phyloP scores from a whole-genome alignment of 352 stramenopile species.

The Pythium chondricola region DNA sequence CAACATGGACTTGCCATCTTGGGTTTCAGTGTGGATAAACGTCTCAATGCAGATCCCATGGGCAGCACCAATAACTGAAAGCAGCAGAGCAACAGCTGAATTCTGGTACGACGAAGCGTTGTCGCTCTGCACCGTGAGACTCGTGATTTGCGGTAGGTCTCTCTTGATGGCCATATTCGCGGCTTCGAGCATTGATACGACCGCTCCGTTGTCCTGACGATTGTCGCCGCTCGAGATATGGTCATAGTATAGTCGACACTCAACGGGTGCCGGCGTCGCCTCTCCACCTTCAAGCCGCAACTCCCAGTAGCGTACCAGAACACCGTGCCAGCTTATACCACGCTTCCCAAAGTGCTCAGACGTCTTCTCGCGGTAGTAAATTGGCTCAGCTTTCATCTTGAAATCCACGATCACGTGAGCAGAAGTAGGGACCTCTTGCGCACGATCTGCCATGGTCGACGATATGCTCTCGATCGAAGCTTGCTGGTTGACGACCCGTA shows the following conservation, averaged over 20 bases:
- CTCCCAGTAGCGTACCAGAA: conserved; percentile 8
- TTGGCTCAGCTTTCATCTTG: conserved; percentile 13
- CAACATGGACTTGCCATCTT: conserved; percentile 15
- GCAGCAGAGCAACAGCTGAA: conserved; percentile 1
- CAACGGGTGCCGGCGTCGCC: not conserved
- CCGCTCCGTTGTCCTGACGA: conserved; percentile 11
- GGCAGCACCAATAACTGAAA: conserved; percentile 5
- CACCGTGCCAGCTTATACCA: conserved; percentile 17
- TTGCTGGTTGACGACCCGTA: conserved; percentile 8
- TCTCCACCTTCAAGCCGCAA: not conserved
- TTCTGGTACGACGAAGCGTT: conserved; percentile 23
- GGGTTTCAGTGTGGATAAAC: conserved; percentile 15
- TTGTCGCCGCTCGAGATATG: conserved; percentile 10
- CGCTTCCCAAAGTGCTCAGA: conserved; percentile 1
- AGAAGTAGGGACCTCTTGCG: not conserved
- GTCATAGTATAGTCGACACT: conserved; percentile 8
- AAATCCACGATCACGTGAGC: not conserved
- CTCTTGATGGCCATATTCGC: conserved; percentile 11
- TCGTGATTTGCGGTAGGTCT: conserved; percentile 12
- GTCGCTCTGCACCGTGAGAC: conserved; percentile 16
- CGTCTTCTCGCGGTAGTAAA: conserved; percentile 13
- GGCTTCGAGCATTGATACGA: conserved; percentile 16
- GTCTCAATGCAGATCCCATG: conserved; percentile 13
- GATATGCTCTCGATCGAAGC: not conserved
- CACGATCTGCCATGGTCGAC: not conserved